Percentiles rank a stretch among this genome's conserved stretches.
Evolutionary conservation across 495 filamentous ascomycete genomes (phyloP).

Genomic region (Trichoderma reesei): DNA sequence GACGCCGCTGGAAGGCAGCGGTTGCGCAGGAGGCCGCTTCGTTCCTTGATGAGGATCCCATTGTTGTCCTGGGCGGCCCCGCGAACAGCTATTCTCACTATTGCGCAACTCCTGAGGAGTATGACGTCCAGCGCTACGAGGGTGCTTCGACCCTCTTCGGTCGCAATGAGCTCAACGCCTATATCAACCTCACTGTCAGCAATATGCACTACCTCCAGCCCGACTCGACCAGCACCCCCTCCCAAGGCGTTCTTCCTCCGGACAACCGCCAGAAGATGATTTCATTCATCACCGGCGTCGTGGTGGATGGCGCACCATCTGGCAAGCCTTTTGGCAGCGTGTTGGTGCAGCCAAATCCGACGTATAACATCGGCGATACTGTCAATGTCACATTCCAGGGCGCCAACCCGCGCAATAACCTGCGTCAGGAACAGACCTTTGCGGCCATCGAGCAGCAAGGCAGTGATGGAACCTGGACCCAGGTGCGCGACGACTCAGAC

Average conservation of each 20-base stretch:
- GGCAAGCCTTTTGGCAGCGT: slow-evolving; percentile 65
- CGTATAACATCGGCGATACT: slow-evolving; percentile 52
- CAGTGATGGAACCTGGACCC: slow-evolving; percentile 49
- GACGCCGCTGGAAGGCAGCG: slow-evolving; percentile 77
- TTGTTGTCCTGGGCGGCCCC: slow-evolving; percentile 70
- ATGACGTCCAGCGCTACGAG: slow-evolving; percentile 84
- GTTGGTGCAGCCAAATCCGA: slow-evolving; percentile 40
- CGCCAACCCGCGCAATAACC: slow-evolving; percentile 85
- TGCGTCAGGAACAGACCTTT: slow-evolving; percentile 71
- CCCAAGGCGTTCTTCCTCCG: slow-evolving; percentile 59
- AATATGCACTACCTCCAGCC: slow-evolving; percentile 61
- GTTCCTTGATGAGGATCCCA: slow-evolving; percentile 28
- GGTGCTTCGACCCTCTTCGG: slow-evolving; percentile 92
- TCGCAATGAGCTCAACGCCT: slow-evolving; percentile 69
- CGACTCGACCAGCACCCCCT: slow-evolving; percentile 33
- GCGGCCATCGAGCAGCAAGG: slow-evolving; percentile 61
- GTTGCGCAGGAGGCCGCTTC: slow-evolving; percentile 44
- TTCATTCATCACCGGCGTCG: slow-evolving; percentile 71
- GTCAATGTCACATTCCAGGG: slow-evolving; percentile 69
- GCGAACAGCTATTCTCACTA: slow-evolving; percentile 95
- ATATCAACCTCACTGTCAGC: slow-evolving; percentile 69
- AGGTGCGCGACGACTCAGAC: slow-evolving; percentile 62
- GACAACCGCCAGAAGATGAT: slow-evolving; percentile 66
- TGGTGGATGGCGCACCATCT: slow-evolving; percentile 58
- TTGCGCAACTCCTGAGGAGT: slow-evolving; percentile 83